These are phyloP conservation scores for Discostella stelligeroides DNA, from an alignment of 108 stramenopile species.

Conservation along the genomic window DNA sequence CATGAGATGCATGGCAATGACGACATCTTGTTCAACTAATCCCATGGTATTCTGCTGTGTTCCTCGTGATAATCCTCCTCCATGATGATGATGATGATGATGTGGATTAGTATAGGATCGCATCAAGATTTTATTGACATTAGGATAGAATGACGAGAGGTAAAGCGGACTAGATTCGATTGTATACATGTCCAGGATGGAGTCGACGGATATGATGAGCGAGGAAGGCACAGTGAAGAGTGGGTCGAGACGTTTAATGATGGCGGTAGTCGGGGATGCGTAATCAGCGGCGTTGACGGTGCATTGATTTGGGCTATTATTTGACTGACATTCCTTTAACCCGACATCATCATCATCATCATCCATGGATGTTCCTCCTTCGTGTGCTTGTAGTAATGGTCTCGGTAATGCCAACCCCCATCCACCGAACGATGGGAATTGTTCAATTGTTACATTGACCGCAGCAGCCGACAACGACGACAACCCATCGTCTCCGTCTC, in stretches of 20 bases:
- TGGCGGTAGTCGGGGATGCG: conserved; percentile 1
- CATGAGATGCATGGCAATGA: conserved; percentile 49
- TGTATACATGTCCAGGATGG: conserved; percentile 34
- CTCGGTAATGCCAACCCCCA: conserved; percentile 45
- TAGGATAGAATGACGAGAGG: conserved; percentile 8
- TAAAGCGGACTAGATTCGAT: conserved; percentile 10
- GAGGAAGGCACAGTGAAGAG: conserved; percentile 50
- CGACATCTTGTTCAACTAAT: conserved; percentile 46
- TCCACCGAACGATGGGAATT: conserved; percentile 46
- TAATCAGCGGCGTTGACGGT: background rate
- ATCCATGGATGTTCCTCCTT: background rate
- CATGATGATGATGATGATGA: background rate
- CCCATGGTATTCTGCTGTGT: conserved; percentile 31
- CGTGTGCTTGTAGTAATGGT: background rate
- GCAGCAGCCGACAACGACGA: too few relatives aligned
- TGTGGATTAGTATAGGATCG: background rate
- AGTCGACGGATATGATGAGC: conserved; percentile 36
- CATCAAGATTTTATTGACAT: conserved; percentile 14
- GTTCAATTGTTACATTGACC: conserved; percentile 40
- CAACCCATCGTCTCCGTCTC: background rate
- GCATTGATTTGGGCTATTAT: background rate
- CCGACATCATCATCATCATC: background rate
- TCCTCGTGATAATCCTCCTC: conserved; percentile 4
- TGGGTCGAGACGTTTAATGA: conserved; percentile 34
- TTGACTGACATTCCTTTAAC: background rate